Conservation (phyloP, 371 early-diverging fungal genomes). For the Entomophthora muscae region DNA sequence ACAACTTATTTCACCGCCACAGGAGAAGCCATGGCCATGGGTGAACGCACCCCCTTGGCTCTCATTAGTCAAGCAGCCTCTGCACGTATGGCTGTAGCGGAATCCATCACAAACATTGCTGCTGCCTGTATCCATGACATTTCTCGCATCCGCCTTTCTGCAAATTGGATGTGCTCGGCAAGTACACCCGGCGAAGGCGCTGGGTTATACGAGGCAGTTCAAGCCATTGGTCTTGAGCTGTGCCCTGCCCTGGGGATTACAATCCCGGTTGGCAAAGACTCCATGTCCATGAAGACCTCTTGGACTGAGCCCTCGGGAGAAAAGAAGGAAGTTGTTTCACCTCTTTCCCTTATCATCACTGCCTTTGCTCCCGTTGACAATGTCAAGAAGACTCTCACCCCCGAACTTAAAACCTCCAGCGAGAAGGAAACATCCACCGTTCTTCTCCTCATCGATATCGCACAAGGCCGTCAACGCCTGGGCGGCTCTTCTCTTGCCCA, state of each 20-base stretch:
- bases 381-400: constrained; percentile 70
- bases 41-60: constrained; percentile 83
- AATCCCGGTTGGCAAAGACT: constrained; percentile 96
- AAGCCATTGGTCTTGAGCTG: constrained; percentile 80
- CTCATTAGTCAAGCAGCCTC: constrained; percentile 72
- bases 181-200: constrained; percentile 81
- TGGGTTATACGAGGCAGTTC: constrained; percentile 79
- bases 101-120: constrained; percentile 73
- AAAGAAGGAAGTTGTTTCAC: constrained; percentile 55
- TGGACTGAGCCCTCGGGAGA: constrained; percentile 40
- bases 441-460: constrained; percentile 71
- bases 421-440: constrained; percentile 22
- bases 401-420: constrained; percentile 39
- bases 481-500: constrained; percentile 89
- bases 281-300: constrained; percentile 94
- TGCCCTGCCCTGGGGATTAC: constrained; percentile 83
- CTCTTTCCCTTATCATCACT: constrained; percentile 78
- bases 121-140: constrained; percentile 65
- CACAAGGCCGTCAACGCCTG: constrained; percentile 62
- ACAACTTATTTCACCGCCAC: constrained; percentile 48
- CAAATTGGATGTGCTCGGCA: constrained; percentile 97
- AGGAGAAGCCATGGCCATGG: constrained; percentile 95
- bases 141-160: constrained; percentile 61
- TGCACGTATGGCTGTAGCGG: constrained; percentile 90
- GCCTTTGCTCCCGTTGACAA: constrained; percentile 77